Percentiles rank a stretch among this genome's conserved stretches.
phyloP scores from a whole-genome alignment of 805 yeast genomes.

The Wickerhamiella slavikovae region DNA sequence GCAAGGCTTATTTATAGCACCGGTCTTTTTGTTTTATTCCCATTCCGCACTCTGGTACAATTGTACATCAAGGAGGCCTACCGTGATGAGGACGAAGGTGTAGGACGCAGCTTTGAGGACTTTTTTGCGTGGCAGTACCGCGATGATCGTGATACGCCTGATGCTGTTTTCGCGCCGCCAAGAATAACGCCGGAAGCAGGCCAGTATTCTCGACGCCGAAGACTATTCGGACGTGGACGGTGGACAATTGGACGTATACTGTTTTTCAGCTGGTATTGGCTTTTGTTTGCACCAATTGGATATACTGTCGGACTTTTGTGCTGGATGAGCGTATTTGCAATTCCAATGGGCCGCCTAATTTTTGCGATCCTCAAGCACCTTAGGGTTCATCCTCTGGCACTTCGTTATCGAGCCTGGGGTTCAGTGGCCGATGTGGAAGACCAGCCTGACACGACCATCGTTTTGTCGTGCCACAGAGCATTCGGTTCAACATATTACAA shows the following conservation, averaged over 20 bases:
- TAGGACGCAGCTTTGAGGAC: slow-evolving; percentile 68
- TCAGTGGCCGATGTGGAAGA: slow-evolving; percentile 24
- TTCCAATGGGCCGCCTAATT: slow-evolving; percentile 79
- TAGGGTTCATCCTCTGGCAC: slow-evolving; percentile 75
- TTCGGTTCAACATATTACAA: slow-evolving; percentile 87
- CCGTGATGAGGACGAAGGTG: slow-evolving; percentile 67
- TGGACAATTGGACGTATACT: slow-evolving; percentile 74
- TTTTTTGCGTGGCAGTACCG: slow-evolving; percentile 69
- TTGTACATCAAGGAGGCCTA: slow-evolving; percentile 62
- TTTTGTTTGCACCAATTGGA: slow-evolving; percentile 47
- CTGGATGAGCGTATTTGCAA: slow-evolving; percentile 74
- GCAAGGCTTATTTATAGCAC: slow-evolving; percentile 37
- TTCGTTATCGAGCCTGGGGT: slow-evolving; percentile 38
- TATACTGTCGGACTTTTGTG: slow-evolving; percentile 33
- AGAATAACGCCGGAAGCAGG: no score
- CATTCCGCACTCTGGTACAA: slow-evolving; percentile 80
- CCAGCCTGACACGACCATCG: slow-evolving; percentile 18
- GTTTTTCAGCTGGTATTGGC: slow-evolving; percentile 52
- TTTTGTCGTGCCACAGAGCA: slow-evolving; percentile 81
- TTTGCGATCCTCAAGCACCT: slow-evolving; percentile 51
- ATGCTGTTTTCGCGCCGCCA: slow-evolving; percentile 38
- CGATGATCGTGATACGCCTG: slow-evolving; percentile 14
- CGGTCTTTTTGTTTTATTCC: slow-evolving; percentile 41
- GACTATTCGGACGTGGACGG: slow-evolving; percentile 78
- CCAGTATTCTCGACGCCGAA: slow-evolving; percentile 17